Conservation (phyloP, 768 basidiomycete species). For the Mycena sanguinolenta region DNA sequence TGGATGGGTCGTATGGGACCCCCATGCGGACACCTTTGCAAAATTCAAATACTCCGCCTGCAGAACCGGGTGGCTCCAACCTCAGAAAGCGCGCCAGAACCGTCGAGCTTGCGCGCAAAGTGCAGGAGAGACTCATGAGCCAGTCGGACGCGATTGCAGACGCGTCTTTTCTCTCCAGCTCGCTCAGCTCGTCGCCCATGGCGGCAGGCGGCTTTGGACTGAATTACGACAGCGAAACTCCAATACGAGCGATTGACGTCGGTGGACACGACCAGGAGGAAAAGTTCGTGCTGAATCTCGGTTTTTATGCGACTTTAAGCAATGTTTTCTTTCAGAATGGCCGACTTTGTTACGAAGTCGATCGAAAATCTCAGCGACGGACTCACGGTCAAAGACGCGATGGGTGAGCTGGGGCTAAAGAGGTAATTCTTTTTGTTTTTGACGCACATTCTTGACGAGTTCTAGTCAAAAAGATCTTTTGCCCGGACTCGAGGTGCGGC, state of each 20-base stretch:
- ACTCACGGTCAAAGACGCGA: conserved; percentile 64
- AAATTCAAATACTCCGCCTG: conserved; percentile 8
- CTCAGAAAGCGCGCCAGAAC: conserved; percentile 26
- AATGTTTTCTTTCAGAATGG: conserved; percentile 56
- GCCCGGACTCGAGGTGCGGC: conserved; percentile 76
- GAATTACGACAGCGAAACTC: conserved; percentile 64
- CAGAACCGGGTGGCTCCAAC: conserved; percentile 30
- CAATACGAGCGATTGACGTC: conserved; percentile 63
- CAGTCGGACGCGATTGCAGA: conserved; percentile 26
- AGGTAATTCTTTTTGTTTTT: no score
- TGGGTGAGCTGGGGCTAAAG: conserved; percentile 64
- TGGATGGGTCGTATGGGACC: neutral
- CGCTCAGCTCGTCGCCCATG: conserved; percentile 29
- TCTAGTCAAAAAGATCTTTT: conserved; percentile 66
- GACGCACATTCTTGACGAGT: neutral
- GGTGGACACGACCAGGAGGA: conserved; percentile 71
- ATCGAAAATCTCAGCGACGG: conserved; percentile 71
- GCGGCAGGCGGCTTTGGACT: conserved; percentile 56
- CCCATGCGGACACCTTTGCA: conserved; percentile 12
- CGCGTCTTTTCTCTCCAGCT: conserved; percentile 39
- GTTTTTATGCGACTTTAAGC: neutral
- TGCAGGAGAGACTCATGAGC: conserved; percentile 17
- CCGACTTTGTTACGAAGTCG: conserved; percentile 71
- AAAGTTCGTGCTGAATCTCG: conserved; percentile 48
- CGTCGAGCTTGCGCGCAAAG: conserved; percentile 28